Percentiles rank a stretch among this genome's conserved stretches.
Evolutionary conservation across 441 rosid species (phyloP).

Genomic region (Macaranga tanarius): DNA sequence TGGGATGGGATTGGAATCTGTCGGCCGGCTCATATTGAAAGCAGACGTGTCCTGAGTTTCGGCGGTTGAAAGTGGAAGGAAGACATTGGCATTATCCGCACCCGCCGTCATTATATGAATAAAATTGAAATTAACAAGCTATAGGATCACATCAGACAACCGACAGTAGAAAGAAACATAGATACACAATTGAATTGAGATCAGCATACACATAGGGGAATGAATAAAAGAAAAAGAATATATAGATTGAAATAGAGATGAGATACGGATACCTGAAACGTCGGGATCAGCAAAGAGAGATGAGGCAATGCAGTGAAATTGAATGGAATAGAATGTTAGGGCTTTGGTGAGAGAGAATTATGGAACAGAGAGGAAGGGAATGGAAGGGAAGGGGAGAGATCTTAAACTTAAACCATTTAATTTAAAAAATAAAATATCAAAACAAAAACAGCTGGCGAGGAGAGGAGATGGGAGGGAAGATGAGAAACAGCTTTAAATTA

Average conservation of each 20-base stretch:
- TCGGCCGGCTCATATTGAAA: slow-evolving; percentile 25
- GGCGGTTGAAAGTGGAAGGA: neutral
- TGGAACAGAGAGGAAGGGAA: neutral
- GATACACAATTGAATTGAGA: neutral
- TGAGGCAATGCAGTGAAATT: slow-evolving; percentile 10
- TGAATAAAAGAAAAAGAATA: neutral
- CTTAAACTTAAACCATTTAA: neutral
- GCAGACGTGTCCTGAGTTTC: slow-evolving; percentile 28
- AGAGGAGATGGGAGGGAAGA: neutral
- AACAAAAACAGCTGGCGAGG: slow-evolving; percentile 16
- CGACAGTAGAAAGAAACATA: neutral
- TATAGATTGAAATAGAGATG: neutral
- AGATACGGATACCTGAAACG: no score
- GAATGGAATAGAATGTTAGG: slow-evolving; percentile 16
- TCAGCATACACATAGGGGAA: neutral
- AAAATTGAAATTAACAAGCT: neutral
- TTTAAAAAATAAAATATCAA: neutral
- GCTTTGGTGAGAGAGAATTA: slow-evolving; percentile 2
- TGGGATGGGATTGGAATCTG: neutral
- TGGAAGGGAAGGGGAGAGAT: neutral
- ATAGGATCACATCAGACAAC: slow-evolving; percentile 14
- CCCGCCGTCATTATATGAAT: slow-evolving; percentile 45
- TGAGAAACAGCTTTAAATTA: no score
- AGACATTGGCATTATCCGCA: slow-evolving; percentile 27
- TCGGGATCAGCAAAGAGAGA: no score